A percentile compares a stretch with the other conserved stretches of the same genome.
Conservation (phyloP, 257 asterid species). For the Rubia yunnanensis region DNA sequence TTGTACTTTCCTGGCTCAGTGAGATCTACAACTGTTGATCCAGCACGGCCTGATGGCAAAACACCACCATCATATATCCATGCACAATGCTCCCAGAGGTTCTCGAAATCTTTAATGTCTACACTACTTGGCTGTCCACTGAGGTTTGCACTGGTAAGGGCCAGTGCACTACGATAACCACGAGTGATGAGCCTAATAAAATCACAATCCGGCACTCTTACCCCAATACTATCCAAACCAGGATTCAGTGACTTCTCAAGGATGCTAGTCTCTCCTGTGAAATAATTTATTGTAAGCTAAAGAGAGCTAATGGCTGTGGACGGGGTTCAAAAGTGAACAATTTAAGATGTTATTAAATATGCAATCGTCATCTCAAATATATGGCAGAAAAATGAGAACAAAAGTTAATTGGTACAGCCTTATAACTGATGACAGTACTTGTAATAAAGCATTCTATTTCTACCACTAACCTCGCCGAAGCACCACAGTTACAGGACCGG, state of each 20-base stretch:
- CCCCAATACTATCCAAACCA: conserved; percentile 75
- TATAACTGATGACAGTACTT: neutral
- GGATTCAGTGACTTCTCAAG: conserved; percentile 83
- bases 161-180: conserved; percentile 72
- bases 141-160: conserved; percentile 90
- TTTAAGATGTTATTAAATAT: neutral
- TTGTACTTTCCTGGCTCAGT: conserved; percentile 56
- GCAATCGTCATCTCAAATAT: neutral
- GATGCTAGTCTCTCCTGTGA: conserved; percentile 64
- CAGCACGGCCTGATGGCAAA: conserved; percentile 83
- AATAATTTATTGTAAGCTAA: conserved; percentile 1
- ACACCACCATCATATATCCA: conserved; percentile 64
- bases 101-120: conserved; percentile 63
- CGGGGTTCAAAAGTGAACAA: neutral
- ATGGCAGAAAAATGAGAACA: neutral
- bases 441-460: conserved; percentile 3
- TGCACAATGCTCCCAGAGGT: conserved; percentile 73
- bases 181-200: conserved; percentile 65
- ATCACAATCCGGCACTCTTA: conserved; percentile 62
- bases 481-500: conserved; percentile 86
- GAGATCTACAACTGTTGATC: conserved; percentile 83
- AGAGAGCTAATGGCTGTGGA: too few relatives aligned
- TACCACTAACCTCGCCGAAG: conserved; percentile 54
- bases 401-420: neutral
- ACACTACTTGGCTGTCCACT: conserved; percentile 81